These are phyloP conservation scores for Salmacisia buchloeana DNA, from an alignment of 1,284 basidiomycete species.

Conservation along the genomic window DNA sequence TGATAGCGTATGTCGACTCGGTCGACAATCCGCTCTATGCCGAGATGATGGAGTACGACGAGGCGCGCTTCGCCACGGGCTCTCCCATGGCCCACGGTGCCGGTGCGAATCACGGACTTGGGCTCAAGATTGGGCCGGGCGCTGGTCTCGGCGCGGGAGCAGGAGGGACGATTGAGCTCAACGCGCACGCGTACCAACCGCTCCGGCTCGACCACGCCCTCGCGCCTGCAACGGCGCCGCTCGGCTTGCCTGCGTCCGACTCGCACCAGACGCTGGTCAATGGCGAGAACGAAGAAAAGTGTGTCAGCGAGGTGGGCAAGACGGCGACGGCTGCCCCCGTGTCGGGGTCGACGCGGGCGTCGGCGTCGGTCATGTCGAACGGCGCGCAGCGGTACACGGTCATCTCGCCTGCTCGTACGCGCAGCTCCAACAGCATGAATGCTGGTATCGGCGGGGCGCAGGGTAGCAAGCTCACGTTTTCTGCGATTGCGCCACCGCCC, in stretches of 20 bases:
- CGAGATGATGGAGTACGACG: background rate
- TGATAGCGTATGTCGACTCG: background rate
- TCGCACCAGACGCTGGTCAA: slow-evolving; percentile 1
- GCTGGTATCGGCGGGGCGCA: background rate
- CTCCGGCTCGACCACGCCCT: no score
- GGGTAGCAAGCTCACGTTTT: background rate
- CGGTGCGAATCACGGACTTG: background rate
- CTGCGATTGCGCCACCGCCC: background rate
- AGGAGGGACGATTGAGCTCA: no score
- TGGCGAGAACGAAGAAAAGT: background rate
- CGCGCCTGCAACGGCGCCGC: background rate
- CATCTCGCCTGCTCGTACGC: background rate
- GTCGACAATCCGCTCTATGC: background rate
- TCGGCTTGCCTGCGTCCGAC: background rate
- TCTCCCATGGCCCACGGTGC: background rate
- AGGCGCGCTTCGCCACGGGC: background rate
- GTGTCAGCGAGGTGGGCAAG: no score
- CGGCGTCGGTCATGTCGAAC: background rate
- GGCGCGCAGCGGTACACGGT: slow-evolving; percentile 1
- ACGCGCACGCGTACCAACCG: no score
- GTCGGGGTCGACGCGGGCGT: background rate
- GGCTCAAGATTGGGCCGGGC: background rate
- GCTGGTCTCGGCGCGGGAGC: background rate
- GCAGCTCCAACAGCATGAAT: background rate
- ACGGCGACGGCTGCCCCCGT: background rate